Conservation (phyloP, 1,284 basidiomycete genomes). For the Inonotus hispidus region DNA sequence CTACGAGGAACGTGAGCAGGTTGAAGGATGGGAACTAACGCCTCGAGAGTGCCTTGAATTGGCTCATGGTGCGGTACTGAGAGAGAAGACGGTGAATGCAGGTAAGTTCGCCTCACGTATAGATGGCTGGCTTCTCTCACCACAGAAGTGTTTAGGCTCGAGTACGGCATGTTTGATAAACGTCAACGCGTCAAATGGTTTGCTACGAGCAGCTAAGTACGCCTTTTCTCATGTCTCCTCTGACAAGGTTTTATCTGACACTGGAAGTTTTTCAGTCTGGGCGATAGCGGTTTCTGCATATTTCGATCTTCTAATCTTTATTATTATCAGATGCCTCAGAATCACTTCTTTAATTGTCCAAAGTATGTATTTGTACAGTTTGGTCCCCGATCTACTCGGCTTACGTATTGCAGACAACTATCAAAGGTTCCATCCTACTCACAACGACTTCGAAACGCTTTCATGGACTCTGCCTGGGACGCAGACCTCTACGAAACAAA, state of each 20-base stretch:
- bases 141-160: slow-evolving; percentile 48
- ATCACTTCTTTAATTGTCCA: slow-evolving; percentile 82
- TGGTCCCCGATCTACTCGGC: background rate
- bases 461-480: slow-evolving; percentile 57
- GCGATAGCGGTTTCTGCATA: slow-evolving; percentile 82
- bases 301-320: slow-evolving; percentile 65
- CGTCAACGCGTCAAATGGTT: slow-evolving; percentile 70
- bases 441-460: slow-evolving; percentile 39
- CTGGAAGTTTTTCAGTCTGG: slow-evolving; percentile 70
- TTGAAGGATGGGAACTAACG: slow-evolving; percentile 66
- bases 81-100: slow-evolving; percentile 66
- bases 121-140: background rate
- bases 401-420: slow-evolving; percentile 47
- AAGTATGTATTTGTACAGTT: slow-evolving; percentile 37
- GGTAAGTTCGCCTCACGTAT: slow-evolving; percentile 41
- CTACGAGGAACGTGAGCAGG: slow-evolving; percentile 39
- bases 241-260: too few relatives aligned
- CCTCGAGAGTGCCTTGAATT: slow-evolving; percentile 67
- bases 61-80: slow-evolving; percentile 67
- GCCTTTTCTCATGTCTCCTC: slow-evolving; percentile 26
- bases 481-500: slow-evolving; percentile 62
- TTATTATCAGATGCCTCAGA: slow-evolving; percentile 61
- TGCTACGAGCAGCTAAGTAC: slow-evolving; percentile 77
- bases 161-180: slow-evolving; percentile 82
- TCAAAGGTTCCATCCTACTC: slow-evolving; percentile 55